Evolutionary conservation across 1,284 basidiomycete species (phyloP).

Genomic region (Coniferiporia weirii): DNA sequence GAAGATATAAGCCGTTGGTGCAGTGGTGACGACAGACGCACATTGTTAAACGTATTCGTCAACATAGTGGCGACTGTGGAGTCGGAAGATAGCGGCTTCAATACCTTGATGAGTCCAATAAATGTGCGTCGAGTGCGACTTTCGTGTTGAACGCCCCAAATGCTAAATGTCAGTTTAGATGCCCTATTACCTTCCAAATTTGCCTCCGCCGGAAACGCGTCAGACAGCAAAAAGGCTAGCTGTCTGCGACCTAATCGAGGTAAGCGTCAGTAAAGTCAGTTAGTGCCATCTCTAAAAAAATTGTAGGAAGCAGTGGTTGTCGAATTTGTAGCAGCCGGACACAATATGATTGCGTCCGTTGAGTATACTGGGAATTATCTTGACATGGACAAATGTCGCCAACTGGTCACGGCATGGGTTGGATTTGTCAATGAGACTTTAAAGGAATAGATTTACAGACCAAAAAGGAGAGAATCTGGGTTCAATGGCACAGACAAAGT

Average conservation of each 20-base stretch:
- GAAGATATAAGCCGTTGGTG: conserved; percentile 35
- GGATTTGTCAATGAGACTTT: conserved; percentile 25
- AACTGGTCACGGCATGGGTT: conserved; percentile 23
- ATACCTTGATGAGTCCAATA: conserved; percentile 3
- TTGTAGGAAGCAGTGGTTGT: conserved; percentile 39
- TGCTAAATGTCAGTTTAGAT: conserved; percentile 23
- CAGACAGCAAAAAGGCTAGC: conserved; percentile 22
- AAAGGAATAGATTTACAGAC: not conserved
- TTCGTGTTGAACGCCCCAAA: not conserved
- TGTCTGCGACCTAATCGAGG: conserved; percentile 26
- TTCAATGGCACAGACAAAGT: not conserved
- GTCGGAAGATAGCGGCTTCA: conserved; percentile 10
- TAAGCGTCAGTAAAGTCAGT: conserved; percentile 11
- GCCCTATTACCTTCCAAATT: conserved; percentile 30
- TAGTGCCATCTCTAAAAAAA: conserved; percentile 19
- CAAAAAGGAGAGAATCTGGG: not conserved
- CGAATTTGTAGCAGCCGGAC: conserved; percentile 34
- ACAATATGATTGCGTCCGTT: conserved; percentile 38
- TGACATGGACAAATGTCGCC: conserved; percentile 26
- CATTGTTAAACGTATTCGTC: conserved; percentile 43
- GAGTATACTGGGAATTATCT: conserved; percentile 33
- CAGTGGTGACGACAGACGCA: conserved; percentile 25
- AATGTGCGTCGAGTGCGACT: conserved; percentile 9
- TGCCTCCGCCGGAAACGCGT: not conserved
- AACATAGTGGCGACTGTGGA: conserved; percentile 38